Base-by-base conservation (phyloP, 2,329 filamentous ascomycete genomes). In the Clarireedia sp. region DNA sequence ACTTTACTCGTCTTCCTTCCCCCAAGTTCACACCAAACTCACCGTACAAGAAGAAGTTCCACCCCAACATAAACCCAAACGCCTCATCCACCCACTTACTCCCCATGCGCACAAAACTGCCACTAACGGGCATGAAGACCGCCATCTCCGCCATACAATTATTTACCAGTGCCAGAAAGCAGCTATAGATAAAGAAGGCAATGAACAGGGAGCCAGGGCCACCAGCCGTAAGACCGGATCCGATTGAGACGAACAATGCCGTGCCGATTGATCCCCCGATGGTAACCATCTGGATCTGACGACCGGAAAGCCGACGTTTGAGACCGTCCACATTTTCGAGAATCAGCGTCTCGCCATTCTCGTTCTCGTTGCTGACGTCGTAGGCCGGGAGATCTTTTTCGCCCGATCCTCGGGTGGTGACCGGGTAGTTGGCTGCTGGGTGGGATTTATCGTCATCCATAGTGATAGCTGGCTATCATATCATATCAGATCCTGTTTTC, bases 21-120 rank as follows among this genome's bases (percentile, higher is more conserved):
- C 17, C 12, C 8, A 7, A 8, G 14, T 17, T 10, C 9, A 29
- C 24, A 23, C 12, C 26, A 14, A 44, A 52, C 57, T 53, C 33
- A 60, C 60, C 80, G 64, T 85, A 83, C 29, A 85, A 81, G 78
- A 81, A 85, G 65, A 80, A 80, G 56, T 80, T 81, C 78, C 77
- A 80, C 0, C 77, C 78, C 24, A 78, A 66, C 37, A 76, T 76
- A 57, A 79, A 79, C 2, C 77, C 77, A 59, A 78, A 77, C 0
- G 77, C 75, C 54, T 78, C 76, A 57, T 80, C 77, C 17, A 79
- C 74, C 57, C 77, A 80, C 33, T 76, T 76, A 29, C 73, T 74
- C 19, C 78, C 77, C 70, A 77, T 80, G 10, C 76, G 76, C 63
- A 78, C 76, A 60, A 79, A 79, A 1, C 73, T 74, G 1, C 76